Evolutionary conservation across 1,284 basidiomycete species (phyloP).

Genomic region (Austroboletus rostrupii): DNA sequence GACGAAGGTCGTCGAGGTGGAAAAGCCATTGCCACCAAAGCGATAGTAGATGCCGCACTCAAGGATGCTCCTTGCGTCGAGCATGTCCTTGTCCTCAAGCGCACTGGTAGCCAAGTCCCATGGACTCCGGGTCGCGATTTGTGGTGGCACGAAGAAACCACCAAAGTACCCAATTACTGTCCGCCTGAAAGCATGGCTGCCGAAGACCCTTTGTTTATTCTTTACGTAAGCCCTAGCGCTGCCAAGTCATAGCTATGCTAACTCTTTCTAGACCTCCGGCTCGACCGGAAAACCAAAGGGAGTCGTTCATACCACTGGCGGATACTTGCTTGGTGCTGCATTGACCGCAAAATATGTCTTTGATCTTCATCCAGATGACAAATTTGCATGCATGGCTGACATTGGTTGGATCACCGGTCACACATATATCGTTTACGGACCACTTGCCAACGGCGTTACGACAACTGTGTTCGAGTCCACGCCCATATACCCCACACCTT

Average conservation of each 20-base stretch:
- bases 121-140: slow-evolving; percentile 85
- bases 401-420: slow-evolving; percentile 99
- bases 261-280: slow-evolving; percentile 70
- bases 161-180: slow-evolving; percentile 85
- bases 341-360: slow-evolving; percentile 96
- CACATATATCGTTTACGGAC: slow-evolving; percentile 97
- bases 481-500: slow-evolving; percentile 93
- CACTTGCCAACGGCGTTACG: slow-evolving; percentile 85
- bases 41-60: slow-evolving; percentile 90
- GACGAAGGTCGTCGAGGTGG: slow-evolving; percentile 96
- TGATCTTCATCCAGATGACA: slow-evolving; percentile 89
- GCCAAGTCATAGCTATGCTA: slow-evolving; percentile 1
- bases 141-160: slow-evolving; percentile 95
- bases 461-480: slow-evolving; percentile 97
- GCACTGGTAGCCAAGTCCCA: slow-evolving; percentile 84
- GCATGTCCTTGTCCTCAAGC: slow-evolving; percentile 86
- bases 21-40: slow-evolving; percentile 94
- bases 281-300: slow-evolving; percentile 98
- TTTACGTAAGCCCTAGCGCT: slow-evolving; percentile 69
- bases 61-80: slow-evolving; percentile 84
- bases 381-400: slow-evolving; percentile 98
- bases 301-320: slow-evolving; percentile 93
- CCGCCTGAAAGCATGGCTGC: slow-evolving; percentile 83
- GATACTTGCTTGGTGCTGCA: slow-evolving; percentile 87
- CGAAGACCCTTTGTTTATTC: slow-evolving; percentile 97